Percentiles rank a stretch among this genome's conserved stretches.
Evolutionary conservation across 1,139 yeast genomes (phyloP).

Genomic region (Protomyces arabidopsidicola): DNA sequence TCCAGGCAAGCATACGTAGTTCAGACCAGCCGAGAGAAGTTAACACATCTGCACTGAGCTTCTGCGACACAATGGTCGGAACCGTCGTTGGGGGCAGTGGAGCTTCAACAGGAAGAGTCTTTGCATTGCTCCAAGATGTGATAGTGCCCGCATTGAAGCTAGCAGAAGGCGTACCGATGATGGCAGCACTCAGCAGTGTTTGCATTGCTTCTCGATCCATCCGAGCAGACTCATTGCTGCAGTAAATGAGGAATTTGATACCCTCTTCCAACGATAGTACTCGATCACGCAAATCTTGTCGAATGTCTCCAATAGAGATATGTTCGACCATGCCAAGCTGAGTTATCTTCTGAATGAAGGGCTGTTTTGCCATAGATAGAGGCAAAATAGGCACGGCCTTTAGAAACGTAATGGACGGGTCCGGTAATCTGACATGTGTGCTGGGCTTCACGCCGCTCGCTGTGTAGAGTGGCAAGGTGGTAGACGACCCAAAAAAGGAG

Average conservation of each 20-base stretch:
- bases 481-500: slow-evolving; percentile 23
- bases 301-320: slow-evolving; percentile 37
- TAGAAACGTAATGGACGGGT: slow-evolving; percentile 37
- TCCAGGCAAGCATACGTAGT: slow-evolving; percentile 37
- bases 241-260: slow-evolving; percentile 32
- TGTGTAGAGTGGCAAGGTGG: slow-evolving; percentile 38
- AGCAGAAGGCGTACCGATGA: slow-evolving; percentile 31
- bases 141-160: slow-evolving; percentile 34
- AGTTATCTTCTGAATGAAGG: slow-evolving; percentile 38
- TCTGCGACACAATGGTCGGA: slow-evolving; percentile 35
- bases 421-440: slow-evolving; percentile 38
- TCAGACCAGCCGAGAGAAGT: slow-evolving; percentile 37
- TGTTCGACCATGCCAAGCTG: slow-evolving; percentile 35
- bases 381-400: slow-evolving; percentile 39
- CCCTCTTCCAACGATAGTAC: slow-evolving; percentile 34
- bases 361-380: slow-evolving; percentile 34
- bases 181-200: slow-evolving; percentile 30
- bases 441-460: slow-evolving; percentile 40
- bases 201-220: slow-evolving; percentile 26
- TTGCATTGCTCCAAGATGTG: slow-evolving; percentile 34
- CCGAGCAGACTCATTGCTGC: slow-evolving; percentile 23
- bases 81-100: slow-evolving; percentile 41
- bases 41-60: slow-evolving; percentile 33
- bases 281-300: slow-evolving; percentile 36
- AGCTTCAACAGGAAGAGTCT: slow-evolving; percentile 35